Base-by-base conservation (phyloP, 2,329 filamentous ascomycete genomes). In the Colletotrichum navitas region DNA sequence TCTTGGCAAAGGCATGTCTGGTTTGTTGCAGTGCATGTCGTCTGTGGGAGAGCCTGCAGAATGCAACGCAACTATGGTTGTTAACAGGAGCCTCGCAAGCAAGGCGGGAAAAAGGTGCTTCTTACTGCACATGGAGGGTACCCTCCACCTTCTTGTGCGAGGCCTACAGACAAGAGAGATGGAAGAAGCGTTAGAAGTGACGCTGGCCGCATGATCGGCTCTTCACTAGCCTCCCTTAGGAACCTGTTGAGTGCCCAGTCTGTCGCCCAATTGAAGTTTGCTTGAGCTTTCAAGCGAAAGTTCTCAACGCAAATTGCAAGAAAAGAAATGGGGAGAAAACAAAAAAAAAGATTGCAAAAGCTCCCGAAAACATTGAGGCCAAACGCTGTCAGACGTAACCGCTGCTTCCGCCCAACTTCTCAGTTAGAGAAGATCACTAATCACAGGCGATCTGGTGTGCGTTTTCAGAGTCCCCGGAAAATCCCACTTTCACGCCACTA, bases 1-100 rank as follows among this genome's bases (percentile, higher is more conserved):
- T 62, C 59, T 6, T 49, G 18, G 24, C 59, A 62, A 16, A 62
- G 45, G 32, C 59, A 62, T 18, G 29, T 21, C 26, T 62, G 59
- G 32, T 51, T 34, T 14, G 21, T 34, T 7, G 59, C 12, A 21
- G 59, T 12, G 45, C 59, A 51, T 26, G 43, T 0, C 16, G 43
- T 49, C 45, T 47, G 39, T 18, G 41, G 41, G 12, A 61, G 5
- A 3, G 26, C 41, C 7, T 41, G 24, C 1, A 43, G 14, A 12
- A 41, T 5, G 5, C 55, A 59, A 29, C 10, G 14, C 18, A 29
- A 10, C 55, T 59, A 24, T 12, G 21, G 5, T n/a, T 36, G 7
- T 47, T n/a, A 47, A 24, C 10, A n/a, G 8, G 24, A 47, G 10
- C 8, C 43, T 47, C 8, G 12, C 0, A n/a, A 47, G 11, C 0